Conservation (phyloP, 495 filamentous ascomycete species). For the Penicillium maclennaniae region DNA sequence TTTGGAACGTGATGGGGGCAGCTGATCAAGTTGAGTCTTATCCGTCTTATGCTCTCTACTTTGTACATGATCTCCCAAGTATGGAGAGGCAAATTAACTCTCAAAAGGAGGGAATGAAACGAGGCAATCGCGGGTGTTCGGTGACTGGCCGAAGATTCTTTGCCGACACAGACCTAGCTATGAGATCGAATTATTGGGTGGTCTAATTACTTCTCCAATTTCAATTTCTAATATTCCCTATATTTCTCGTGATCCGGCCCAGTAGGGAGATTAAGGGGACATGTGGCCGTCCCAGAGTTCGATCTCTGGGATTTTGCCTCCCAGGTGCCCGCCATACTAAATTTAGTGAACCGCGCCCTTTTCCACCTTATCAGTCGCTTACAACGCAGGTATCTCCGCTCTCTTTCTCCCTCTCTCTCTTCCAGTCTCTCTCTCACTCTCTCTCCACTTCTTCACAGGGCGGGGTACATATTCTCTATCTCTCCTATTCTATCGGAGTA, state of each 20-base stretch:
- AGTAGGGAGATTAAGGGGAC: not conserved
- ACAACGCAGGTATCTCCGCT: constrained; percentile 17
- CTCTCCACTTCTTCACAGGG: constrained; percentile 19
- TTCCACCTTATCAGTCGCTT: not conserved
- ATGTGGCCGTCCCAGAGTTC: not conserved
- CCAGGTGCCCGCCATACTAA: not conserved
- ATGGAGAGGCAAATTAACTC: not conserved
- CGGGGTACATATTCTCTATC: constrained; percentile 17
- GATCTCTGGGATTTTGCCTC: not conserved
- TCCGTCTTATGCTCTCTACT: not conserved
- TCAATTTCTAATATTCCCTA: not conserved
- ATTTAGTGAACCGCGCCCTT: not conserved
- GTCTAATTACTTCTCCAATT: not conserved
- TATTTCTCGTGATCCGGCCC: not conserved
- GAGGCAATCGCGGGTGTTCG: not conserved
- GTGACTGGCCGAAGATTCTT: not conserved
- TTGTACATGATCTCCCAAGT: not conserved
- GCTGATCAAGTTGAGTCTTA: not conserved
- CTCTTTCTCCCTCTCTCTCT: constrained; percentile 26
- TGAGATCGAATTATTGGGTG: not conserved
- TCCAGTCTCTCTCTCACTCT: no score
- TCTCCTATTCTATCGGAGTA: not conserved
- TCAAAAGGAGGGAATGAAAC: not conserved
- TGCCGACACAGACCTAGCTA: not conserved
- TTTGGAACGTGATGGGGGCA: constrained; percentile 2